Evolutionary conservation across 2,329 filamentous ascomycete species (phyloP).

Genomic region (Fusarium chlamydosporum): DNA sequence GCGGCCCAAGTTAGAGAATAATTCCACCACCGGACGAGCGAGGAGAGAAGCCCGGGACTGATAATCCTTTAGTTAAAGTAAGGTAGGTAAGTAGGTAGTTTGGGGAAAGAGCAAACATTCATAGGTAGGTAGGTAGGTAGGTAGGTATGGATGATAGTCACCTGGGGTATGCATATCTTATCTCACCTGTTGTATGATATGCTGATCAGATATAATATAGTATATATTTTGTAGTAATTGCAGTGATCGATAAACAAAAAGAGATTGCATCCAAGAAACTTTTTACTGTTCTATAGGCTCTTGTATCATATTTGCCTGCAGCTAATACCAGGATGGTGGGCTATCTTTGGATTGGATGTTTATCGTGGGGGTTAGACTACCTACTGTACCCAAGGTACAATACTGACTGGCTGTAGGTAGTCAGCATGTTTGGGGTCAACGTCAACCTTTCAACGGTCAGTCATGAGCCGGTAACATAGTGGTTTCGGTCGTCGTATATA

Average conservation of each 20-base stretch:
- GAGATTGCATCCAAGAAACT: constrained; percentile 3
- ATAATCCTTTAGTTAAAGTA: background rate
- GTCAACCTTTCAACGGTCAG: constrained; percentile 8
- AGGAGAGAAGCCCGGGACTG: background rate
- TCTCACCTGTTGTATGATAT: constrained; percentile 7
- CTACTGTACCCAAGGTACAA: too few relatives aligned
- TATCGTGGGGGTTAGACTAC: constrained; percentile 42
- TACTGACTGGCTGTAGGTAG: too few relatives aligned
- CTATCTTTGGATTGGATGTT: constrained; percentile 24
- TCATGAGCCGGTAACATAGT: constrained; percentile 13
- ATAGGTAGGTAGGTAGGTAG: background rate
- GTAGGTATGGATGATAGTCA: too few relatives aligned
- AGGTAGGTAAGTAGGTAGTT: background rate
- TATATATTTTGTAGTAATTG: background rate
- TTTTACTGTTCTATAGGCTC: constrained; percentile 6
- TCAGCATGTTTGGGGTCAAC: constrained; percentile 27
- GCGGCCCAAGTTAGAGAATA: constrained; percentile 46
- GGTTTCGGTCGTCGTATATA: constrained; percentile 16
- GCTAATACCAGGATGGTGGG: constrained; percentile 25
- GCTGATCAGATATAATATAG: constrained; percentile 3
- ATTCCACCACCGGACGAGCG: constrained; percentile 51
- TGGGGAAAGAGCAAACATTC: background rate
- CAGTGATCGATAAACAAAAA: constrained; percentile 3
- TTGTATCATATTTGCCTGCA: constrained; percentile 17
- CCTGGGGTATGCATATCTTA: constrained; percentile 8